These are phyloP conservation scores for Fraxinus ornus DNA, from an alignment of 305 asterid genomes.

Conservation along the genomic window DNA sequence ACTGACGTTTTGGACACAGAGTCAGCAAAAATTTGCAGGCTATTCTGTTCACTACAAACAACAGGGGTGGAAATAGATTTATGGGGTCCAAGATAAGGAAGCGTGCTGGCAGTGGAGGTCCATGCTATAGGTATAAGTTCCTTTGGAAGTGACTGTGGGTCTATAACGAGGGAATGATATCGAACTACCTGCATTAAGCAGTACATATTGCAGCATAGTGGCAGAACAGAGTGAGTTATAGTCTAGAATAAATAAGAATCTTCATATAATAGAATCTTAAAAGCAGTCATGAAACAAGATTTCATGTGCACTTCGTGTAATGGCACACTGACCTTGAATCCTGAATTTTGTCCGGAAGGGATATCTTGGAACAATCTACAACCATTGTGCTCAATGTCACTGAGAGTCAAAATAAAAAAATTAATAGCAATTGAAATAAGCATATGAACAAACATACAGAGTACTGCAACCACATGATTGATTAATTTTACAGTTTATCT, in stretches of 20 bases:
- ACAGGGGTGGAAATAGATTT: slow-evolving; percentile 34
- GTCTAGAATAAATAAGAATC: neutral
- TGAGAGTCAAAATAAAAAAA: slow-evolving; percentile 34
- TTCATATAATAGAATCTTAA: neutral
- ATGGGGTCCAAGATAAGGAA: slow-evolving; percentile 51
- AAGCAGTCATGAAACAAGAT: neutral
- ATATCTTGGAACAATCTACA: slow-evolving; percentile 71
- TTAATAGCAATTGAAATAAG: slow-evolving; percentile 9
- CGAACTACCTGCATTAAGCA: slow-evolving; percentile 72
- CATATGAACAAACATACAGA: neutral
- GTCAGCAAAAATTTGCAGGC: slow-evolving; percentile 26
- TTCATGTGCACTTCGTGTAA: neutral
- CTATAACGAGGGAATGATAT: slow-evolving; percentile 91
- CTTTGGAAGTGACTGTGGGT: slow-evolving; percentile 73
- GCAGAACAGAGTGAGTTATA: neutral
- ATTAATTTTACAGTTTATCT: neutral
- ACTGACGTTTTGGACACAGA: slow-evolving; percentile 31
- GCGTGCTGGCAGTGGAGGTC: slow-evolving; percentile 65
- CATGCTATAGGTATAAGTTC: slow-evolving; percentile 95
- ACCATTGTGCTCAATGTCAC: slow-evolving; percentile 78
- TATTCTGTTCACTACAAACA: slow-evolving; percentile 40
- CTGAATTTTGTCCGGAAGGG: slow-evolving; percentile 79
- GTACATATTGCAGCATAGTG: neutral
- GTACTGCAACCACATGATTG: neutral
- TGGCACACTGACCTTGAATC: slow-evolving; percentile 71